Percentiles rank a stretch among this genome's conserved stretches.
Conservation (phyloP, 192 early-diverging fungal species). For the Coemansia sp. region DNA sequence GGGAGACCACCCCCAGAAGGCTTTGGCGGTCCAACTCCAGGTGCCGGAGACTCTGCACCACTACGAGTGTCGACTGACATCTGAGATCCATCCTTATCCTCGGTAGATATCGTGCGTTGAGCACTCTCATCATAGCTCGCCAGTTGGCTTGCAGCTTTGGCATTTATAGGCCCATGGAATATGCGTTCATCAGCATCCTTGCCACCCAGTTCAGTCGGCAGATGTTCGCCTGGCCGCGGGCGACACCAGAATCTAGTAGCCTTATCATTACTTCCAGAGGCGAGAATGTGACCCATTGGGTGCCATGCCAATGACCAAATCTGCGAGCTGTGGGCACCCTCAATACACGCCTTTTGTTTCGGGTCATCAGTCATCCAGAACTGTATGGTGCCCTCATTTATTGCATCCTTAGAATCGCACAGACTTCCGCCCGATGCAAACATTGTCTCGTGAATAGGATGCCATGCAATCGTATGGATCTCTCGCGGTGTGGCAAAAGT, state of each 20-base stretch:
- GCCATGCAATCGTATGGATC: constrained; percentile 89
- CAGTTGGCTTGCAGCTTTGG: constrained; percentile 15
- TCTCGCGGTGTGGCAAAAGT: constrained; percentile 88
- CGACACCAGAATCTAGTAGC: constrained; percentile 95
- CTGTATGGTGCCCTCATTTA: constrained; percentile 51
- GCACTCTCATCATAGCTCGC: constrained; percentile 9
- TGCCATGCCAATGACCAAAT: constrained; percentile 98
- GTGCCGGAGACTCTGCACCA: too few relatives aligned
- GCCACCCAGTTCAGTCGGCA: constrained; percentile 42
- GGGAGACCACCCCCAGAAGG: constrained; percentile 15
- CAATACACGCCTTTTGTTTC: constrained; percentile 53
- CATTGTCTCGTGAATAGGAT: constrained; percentile 88
- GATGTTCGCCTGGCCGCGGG: constrained; percentile 75
- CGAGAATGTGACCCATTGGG: constrained; percentile 92
- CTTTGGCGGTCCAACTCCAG: not conserved
- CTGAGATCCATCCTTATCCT: not conserved
- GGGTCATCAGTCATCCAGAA: constrained; percentile 80
- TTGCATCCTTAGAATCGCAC: constrained; percentile 64
- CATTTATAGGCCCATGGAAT: constrained; percentile 24
- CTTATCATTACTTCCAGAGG: constrained; percentile 93
- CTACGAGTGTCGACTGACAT: too few relatives aligned
- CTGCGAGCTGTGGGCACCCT: constrained; percentile 82
- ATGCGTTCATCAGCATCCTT: constrained; percentile 32
- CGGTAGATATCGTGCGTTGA: not conserved
- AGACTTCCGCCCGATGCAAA: constrained; percentile 85